Evolutionary conservation across 495 filamentous ascomycete genomes (phyloP).

Genomic region (Aspergillus leporis): DNA sequence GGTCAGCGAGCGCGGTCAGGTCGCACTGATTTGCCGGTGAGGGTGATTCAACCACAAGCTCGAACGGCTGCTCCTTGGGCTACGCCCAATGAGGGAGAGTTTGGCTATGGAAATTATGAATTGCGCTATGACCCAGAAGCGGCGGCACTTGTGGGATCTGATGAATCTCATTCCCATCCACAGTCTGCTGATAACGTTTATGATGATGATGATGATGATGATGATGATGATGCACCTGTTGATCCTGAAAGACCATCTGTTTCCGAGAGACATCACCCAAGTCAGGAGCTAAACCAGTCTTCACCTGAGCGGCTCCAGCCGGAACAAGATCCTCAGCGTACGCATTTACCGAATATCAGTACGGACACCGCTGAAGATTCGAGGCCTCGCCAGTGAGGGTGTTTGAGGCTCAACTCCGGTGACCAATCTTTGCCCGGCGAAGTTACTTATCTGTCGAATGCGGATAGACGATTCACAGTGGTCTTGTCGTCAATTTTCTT

Average conservation of each 20-base stretch:
- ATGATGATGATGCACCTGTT: neutral
- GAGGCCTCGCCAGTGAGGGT: slow-evolving; percentile 5
- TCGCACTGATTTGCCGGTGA: slow-evolving; percentile 32
- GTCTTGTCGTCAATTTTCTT: slow-evolving; percentile 9
- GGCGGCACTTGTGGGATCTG: slow-evolving; percentile 42
- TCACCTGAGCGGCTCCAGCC: neutral
- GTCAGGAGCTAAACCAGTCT: neutral
- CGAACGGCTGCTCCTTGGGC: slow-evolving; percentile 44
- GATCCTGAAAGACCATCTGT: neutral
- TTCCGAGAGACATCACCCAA: neutral
- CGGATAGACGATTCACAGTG: neutral
- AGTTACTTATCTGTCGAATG: neutral
- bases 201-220: slow-evolving; percentile 1
- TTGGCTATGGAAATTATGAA: slow-evolving; percentile 30
- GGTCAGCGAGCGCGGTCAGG: slow-evolving; percentile 16
- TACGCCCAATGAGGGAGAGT: slow-evolving; percentile 29
- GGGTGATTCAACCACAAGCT: slow-evolving; percentile 42
- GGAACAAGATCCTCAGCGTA: neutral
- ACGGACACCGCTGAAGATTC: slow-evolving; percentile 5
- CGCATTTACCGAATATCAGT: slow-evolving; percentile 1
- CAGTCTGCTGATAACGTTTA: neutral
- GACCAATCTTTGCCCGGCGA: neutral
- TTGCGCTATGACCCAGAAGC: slow-evolving; percentile 48
- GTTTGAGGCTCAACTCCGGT: neutral
- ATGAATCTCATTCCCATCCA: slow-evolving; percentile 13